phyloP scores from a whole-genome alignment of 1,284 basidiomycete species.

The Fomitopsis schrenkii region DNA sequence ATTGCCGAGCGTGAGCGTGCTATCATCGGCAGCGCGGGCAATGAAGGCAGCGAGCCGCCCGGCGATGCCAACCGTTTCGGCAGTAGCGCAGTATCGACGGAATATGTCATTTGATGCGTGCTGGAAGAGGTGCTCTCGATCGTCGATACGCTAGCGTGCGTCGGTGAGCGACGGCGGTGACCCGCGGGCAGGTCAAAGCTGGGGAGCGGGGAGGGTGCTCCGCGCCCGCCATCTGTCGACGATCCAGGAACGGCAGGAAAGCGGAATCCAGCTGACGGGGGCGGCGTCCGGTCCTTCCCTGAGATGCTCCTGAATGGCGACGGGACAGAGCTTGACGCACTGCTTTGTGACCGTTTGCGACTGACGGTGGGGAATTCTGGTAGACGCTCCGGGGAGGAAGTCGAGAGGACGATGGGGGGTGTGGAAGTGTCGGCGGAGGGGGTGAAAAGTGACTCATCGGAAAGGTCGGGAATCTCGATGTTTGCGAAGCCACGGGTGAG shows the following conservation, averaged over 20 bases:
- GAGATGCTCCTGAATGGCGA: conserved; percentile 14
- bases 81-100: conserved; percentile 44
- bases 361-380: conserved; percentile 20
- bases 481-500: conserved; percentile 36
- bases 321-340: conserved; percentile 27
- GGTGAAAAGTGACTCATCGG: conserved; percentile 6
- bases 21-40: conserved; percentile 34
- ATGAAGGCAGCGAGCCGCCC: conserved; percentile 28
- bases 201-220: conserved; percentile 12
- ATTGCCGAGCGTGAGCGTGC: conserved; percentile 50
- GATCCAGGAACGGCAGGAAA: conserved; percentile 29
- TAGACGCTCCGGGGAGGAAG: conserved; percentile 24
- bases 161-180: conserved; percentile 28
- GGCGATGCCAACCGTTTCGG: conserved; percentile 30
- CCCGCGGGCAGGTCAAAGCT: conserved; percentile 17
- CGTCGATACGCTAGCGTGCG: conserved; percentile 32
- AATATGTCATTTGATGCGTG: conserved; percentile 47
- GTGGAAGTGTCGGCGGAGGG: conserved; percentile 8
- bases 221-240: conserved; percentile 3
- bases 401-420: conserved; percentile 20
- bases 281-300: conserved; percentile 32
- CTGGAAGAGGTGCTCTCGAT: conserved; percentile 25
- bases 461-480: conserved; percentile 33
- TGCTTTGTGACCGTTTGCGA: conserved; percentile 44
- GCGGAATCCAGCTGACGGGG: conserved; percentile 38